Percentiles rank a stretch among this genome's conserved stretches.
phyloP scores from a whole-genome alignment of 805 yeast species.

The Cyberlindnera xylosilytica region DNA sequence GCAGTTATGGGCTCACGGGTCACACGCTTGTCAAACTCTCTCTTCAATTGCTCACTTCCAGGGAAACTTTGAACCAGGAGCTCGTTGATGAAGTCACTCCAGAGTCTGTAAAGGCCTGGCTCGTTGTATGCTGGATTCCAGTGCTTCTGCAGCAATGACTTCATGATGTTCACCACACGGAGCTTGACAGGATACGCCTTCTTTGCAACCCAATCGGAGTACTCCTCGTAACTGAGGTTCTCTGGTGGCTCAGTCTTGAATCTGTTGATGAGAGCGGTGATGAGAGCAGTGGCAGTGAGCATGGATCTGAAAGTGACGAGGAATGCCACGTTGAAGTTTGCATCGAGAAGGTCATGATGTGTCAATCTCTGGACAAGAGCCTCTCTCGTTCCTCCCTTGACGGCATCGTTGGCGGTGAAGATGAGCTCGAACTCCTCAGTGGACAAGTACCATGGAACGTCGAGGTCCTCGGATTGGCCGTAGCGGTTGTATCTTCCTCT shows the following conservation, averaged over 20 bases:
- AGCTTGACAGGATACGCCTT: constrained; percentile 66
- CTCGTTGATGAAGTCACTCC: constrained; percentile 38
- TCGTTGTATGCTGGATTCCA: constrained; percentile 66
- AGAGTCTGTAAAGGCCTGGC: constrained; percentile 35
- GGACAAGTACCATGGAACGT: constrained; percentile 69
- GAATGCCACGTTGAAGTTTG: constrained; percentile 64
- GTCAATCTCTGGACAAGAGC: constrained; percentile 81
- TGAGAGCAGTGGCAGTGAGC: constrained; percentile 60
- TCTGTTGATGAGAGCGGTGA: constrained; percentile 56
- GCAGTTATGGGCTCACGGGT: constrained; percentile 4
- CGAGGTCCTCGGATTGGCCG: constrained; percentile 27
- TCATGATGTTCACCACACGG: constrained; percentile 65
- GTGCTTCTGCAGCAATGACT: constrained; percentile 59
- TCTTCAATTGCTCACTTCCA: constrained; percentile 39
- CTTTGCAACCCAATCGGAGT: constrained; percentile 68
- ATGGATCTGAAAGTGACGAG: constrained; percentile 75
- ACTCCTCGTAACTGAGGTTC: constrained; percentile 80
- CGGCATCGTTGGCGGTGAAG: constrained; percentile 64
- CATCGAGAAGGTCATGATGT: constrained; percentile 61
- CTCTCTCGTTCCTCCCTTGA: constrained; percentile 80
- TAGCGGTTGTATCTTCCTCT: constrained; percentile 20
- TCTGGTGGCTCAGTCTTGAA: constrained; percentile 81
- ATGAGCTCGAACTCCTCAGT: constrained; percentile 58
- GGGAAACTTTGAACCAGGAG: constrained; percentile 41
- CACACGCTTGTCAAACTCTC: constrained; percentile 36